Percentiles rank a stretch among this genome's conserved stretches.
Conservation (phyloP, 441 rosid species). For the Francoa sonchifolia region DNA sequence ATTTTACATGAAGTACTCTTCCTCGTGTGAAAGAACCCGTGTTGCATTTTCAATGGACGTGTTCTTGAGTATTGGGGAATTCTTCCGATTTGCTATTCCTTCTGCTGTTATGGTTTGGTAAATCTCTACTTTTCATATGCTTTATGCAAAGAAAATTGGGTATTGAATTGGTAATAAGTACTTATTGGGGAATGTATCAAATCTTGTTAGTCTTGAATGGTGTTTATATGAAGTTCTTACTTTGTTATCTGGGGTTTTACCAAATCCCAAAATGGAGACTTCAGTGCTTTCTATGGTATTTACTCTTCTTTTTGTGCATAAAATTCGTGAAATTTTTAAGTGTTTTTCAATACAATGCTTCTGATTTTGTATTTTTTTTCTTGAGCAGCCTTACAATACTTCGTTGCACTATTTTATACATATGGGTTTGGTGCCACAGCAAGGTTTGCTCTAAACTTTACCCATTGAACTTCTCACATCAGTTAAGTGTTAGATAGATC, state of each 20-base stretch:
- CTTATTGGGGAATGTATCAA: no score
- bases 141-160: no score
- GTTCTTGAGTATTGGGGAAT: constrained; percentile 20
- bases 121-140: not conserved
- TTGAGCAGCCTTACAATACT: constrained; percentile 38
- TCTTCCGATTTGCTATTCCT: constrained; percentile 35
- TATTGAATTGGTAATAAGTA: no score
- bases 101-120: constrained; percentile 63
- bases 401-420: constrained; percentile 37
- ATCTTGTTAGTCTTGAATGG: constrained; percentile 67
- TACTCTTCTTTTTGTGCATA: not conserved
- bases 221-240: constrained; percentile 43
- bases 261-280: constrained; percentile 44
- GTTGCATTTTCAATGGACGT: constrained; percentile 18
- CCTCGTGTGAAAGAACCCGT: constrained; percentile 23
- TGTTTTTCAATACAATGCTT: no score
- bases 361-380: not conserved
- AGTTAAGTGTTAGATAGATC: no score
- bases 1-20: constrained; percentile 25
- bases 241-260: constrained; percentile 35
- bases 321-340: no score
- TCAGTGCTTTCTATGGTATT: constrained; percentile 56
- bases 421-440: constrained; percentile 51
- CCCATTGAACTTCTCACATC: no score
- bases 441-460: constrained; percentile 23